These are phyloP conservation scores for Tephrocybe sp. DNA, from an alignment of 768 basidiomycete species.

Conservation along the genomic window DNA sequence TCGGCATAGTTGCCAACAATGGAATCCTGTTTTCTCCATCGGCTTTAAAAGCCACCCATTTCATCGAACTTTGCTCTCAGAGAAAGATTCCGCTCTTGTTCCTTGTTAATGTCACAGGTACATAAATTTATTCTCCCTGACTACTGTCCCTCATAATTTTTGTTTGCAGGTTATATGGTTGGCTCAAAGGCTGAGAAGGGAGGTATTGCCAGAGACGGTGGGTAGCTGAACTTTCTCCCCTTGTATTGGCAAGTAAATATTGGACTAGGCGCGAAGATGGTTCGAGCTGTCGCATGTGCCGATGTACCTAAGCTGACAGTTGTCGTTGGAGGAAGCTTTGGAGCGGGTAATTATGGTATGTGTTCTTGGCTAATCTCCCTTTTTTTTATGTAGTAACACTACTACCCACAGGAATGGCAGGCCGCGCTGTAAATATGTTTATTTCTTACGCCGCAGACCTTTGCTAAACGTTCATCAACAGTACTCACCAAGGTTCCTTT, in stretches of 20 bases:
- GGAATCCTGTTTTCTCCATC: conserved; percentile 94
- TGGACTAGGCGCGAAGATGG: conserved; percentile 81
- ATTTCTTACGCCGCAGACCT: background rate
- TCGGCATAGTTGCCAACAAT: conserved; percentile 93
- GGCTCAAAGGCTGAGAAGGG: conserved; percentile 93
- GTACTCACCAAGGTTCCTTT: conserved; percentile 94
- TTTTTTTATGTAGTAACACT: background rate
- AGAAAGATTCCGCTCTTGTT: conserved; percentile 87
- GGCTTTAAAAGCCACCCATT: conserved; percentile 92
- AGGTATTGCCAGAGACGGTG: conserved; percentile 91
- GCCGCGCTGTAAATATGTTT: conserved; percentile 71
- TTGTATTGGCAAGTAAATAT: background rate
- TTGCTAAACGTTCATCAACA: conserved; percentile 25
- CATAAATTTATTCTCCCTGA: background rate
- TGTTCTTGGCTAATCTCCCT: conserved; percentile 2
- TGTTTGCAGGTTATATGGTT: conserved; percentile 79
- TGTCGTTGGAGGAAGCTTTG: conserved; percentile 90
- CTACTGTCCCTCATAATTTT: conserved; percentile 9
- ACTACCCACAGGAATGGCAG: conserved; percentile 73
- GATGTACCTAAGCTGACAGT: conserved; percentile 95
- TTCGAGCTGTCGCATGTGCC: conserved; percentile 90
- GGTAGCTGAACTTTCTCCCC: background rate
- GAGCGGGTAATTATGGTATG: conserved; percentile 92
- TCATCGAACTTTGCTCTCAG: conserved; percentile 93
- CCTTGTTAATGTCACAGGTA: conserved; percentile 92